Percentiles rank a stretch among this genome's conserved stretches.
These are phyloP conservation scores for Coemansia sp. DNA, from an alignment of 192 early-diverging fungal species.

Conservation along the genomic window DNA sequence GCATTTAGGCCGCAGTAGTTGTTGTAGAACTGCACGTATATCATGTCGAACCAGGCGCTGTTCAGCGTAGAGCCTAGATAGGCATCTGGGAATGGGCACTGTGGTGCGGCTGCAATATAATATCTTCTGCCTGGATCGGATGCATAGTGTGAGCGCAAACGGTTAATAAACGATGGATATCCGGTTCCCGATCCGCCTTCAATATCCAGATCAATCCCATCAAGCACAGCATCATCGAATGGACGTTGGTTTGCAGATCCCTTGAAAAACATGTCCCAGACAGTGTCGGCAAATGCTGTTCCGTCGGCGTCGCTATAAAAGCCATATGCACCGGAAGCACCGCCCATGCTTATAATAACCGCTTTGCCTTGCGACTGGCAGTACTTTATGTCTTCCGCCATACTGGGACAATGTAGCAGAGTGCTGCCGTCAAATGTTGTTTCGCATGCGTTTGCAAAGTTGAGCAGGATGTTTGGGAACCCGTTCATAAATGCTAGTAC, in stretches of 20 bases:
- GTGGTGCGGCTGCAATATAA: slow-evolving; percentile 63
- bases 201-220: slow-evolving; percentile 65
- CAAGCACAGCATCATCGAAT: slow-evolving; percentile 61
- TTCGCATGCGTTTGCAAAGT: slow-evolving; percentile 64
- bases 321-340: slow-evolving; percentile 61
- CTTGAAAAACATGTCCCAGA: slow-evolving; percentile 65
- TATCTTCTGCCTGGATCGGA: slow-evolving; percentile 51
- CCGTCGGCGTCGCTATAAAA: slow-evolving; percentile 51
- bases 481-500: slow-evolving; percentile 63
- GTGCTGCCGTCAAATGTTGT: slow-evolving; percentile 57
- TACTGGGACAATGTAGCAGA: slow-evolving; percentile 58
- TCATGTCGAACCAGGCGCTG: slow-evolving; percentile 63
- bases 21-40: slow-evolving; percentile 74
- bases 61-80: slow-evolving; percentile 57
- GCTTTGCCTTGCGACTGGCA: slow-evolving; percentile 68
- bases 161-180: slow-evolving; percentile 55
- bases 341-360: slow-evolving; percentile 66
- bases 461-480: slow-evolving; percentile 59
- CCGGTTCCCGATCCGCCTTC: slow-evolving; percentile 50
- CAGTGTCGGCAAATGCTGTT: slow-evolving; percentile 52
- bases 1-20: slow-evolving; percentile 63
- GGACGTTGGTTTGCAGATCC: slow-evolving; percentile 57
- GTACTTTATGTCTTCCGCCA: slow-evolving; percentile 63
- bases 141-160: slow-evolving; percentile 52
- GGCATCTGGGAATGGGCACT: slow-evolving; percentile 63